phyloP scores from a whole-genome alignment of 2,329 filamentous ascomycete species.

The Xylariaceae sp. region DNA sequence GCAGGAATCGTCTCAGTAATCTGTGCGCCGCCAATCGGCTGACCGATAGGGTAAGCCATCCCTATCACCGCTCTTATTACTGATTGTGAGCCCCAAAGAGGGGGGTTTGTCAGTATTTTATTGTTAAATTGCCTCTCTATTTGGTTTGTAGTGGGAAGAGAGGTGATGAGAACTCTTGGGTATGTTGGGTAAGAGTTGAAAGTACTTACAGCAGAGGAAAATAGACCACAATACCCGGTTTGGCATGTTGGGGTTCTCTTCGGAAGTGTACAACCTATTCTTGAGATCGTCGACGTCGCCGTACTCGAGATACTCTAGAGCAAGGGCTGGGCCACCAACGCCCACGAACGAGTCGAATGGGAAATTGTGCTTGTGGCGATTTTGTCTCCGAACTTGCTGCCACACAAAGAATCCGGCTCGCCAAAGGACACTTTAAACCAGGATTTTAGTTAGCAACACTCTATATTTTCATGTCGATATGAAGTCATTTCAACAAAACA shows the following conservation, averaged over 20 bases:
- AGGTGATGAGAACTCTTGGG: neutral
- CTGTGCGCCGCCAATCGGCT: neutral
- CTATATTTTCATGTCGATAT: no score
- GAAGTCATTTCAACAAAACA: no score
- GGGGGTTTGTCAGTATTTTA: no score
- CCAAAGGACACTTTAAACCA: no score
- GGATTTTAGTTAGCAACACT: no score
- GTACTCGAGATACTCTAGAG: conserved; percentile 10
- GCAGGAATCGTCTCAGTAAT: conserved; percentile 5
- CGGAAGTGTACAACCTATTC: neutral
- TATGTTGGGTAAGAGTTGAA: neutral
- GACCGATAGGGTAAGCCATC: conserved; percentile 6
- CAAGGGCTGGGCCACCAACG: conserved; percentile 1
- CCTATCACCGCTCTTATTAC: conserved; percentile 11
- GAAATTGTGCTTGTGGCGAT: no score
- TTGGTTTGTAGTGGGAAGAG: neutral
- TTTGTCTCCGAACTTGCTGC: no score
- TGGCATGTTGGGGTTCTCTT: conserved; percentile 3
- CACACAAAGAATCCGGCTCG: no score
- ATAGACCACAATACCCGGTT: conserved; percentile 10
- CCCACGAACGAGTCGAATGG: conserved; percentile 1
- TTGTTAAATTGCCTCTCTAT: no score
- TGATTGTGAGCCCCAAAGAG: no score
- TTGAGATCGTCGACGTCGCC: conserved; percentile 1
- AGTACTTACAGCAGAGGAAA: conserved; percentile 8